A percentile compares a stretch with the other conserved stretches of the same genome.
These are phyloP conservation scores for Penicillium sp. DNA, from an alignment of 2,329 filamentous ascomycete genomes.

Conservation along the genomic window DNA sequence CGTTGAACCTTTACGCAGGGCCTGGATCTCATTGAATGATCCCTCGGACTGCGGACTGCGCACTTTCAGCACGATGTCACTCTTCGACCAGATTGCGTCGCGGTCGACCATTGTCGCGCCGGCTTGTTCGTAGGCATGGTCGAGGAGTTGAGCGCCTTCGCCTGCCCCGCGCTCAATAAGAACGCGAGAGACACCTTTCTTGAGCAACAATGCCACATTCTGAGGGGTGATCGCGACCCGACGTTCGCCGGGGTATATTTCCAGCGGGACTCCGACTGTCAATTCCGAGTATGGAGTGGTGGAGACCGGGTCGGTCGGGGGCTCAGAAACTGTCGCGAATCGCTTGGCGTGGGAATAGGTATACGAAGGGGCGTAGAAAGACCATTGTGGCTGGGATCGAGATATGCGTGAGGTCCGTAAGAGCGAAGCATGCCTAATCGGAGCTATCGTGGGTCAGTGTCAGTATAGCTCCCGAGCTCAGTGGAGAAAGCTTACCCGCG, in stretches of 20 bases:
- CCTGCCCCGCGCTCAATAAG: constrained; percentile 82
- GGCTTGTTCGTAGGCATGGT: constrained; percentile 73
- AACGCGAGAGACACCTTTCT: constrained; percentile 79
- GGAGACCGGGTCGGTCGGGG: constrained; percentile 24
- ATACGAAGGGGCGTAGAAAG: not conserved
- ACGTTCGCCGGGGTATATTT: constrained; percentile 76
- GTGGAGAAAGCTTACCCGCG: constrained; percentile 23
- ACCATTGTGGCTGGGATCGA: constrained; percentile 13
- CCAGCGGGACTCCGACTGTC: constrained; percentile 75
- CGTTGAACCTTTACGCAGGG: constrained; percentile 68
- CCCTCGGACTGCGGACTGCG: constrained; percentile 66
- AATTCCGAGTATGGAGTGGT: constrained; percentile 66
- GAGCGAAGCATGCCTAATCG: constrained; percentile 12
- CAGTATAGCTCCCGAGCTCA: not conserved
- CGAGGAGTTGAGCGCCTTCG: constrained; percentile 71
- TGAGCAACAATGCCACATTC: constrained; percentile 78
- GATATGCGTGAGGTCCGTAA: constrained; percentile 7
- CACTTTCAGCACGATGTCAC: constrained; percentile 83
- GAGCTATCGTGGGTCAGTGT: constrained; percentile 15
- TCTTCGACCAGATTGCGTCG: constrained; percentile 68
- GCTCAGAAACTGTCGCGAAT: constrained; percentile 22
- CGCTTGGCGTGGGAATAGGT: constrained; percentile 11
- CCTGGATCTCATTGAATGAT: constrained; percentile 65
- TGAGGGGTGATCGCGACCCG: constrained; percentile 83
- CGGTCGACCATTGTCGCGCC: constrained; percentile 75